phyloP scores from a whole-genome alignment of 2,329 filamentous ascomycete genomes.

The Ophiostoma populinum region DNA sequence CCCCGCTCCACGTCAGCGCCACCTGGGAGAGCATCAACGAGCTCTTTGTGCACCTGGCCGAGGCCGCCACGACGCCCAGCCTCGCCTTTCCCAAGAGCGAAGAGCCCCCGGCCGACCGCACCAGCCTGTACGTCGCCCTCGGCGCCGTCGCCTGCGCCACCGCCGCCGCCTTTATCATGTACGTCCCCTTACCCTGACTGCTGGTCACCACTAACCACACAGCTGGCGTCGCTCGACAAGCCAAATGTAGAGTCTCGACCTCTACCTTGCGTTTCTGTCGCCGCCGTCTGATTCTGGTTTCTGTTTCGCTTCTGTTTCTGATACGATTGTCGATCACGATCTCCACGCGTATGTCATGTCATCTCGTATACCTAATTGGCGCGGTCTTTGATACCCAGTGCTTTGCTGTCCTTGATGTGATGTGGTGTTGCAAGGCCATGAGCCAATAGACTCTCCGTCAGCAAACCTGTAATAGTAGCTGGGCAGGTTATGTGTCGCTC shows the following conservation, averaged over 20 bases:
- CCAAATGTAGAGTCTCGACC: neutral
- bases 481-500: too few species aligned
- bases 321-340: neutral
- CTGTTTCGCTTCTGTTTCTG: too few species aligned
- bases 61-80: slow-evolving; percentile 78
- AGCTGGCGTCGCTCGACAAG: slow-evolving; percentile 2
- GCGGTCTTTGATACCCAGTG: too few species aligned
- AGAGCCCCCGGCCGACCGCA: slow-evolving; percentile 68
- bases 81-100: slow-evolving; percentile 79
- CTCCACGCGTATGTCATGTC: neutral
- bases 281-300: too few species aligned
- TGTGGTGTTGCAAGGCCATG: too few species aligned
- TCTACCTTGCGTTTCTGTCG: neutral
- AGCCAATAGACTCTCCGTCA: too few species aligned
- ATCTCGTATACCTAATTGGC: neutral
- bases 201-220: neutral
- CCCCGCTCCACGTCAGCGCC: slow-evolving; percentile 84
- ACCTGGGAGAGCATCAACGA: slow-evolving; percentile 90
- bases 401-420: too few species aligned
- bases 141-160: slow-evolving; percentile 52
- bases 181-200: slow-evolving; percentile 29
- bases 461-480: too few species aligned
- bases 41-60: slow-evolving; percentile 79
- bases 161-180: slow-evolving; percentile 48
- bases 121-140: slow-evolving; percentile 69